phyloP scores from a whole-genome alignment of 2,329 filamentous ascomycete genomes.

The Hymenoscyphus infarciens region DNA sequence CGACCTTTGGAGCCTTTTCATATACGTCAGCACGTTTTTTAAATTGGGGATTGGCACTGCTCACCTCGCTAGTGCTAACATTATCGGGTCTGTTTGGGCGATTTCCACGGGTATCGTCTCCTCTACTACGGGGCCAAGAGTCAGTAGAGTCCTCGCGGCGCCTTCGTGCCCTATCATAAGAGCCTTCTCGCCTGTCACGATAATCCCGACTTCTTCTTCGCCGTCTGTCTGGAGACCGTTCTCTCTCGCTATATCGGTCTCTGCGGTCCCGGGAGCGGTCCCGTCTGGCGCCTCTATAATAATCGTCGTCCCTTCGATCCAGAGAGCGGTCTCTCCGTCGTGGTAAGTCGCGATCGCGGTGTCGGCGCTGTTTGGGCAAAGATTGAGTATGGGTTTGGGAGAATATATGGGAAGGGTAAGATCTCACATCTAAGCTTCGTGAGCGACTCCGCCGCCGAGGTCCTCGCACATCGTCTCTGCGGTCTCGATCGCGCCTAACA shows the following conservation, averaged over 20 bases:
- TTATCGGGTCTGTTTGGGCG: slow-evolving; percentile 47
- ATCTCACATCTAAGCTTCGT: slow-evolving; percentile 59
- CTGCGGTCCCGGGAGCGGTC: slow-evolving; percentile 62
- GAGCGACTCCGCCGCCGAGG: slow-evolving; percentile 56
- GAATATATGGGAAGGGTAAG: slow-evolving; percentile 19
- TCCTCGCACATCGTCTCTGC: slow-evolving; percentile 47
- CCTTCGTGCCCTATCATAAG: slow-evolving; percentile 60
- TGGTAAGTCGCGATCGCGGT: slow-evolving; percentile 57
- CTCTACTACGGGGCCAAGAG: slow-evolving; percentile 62
- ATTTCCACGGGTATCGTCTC: slow-evolving; percentile 60
- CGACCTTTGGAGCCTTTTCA: slow-evolving; percentile 51
- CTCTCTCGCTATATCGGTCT: slow-evolving; percentile 52
- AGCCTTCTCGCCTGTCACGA: slow-evolving; percentile 69
- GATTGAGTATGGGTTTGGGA: slow-evolving; percentile 40
- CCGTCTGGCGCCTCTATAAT: slow-evolving; percentile 57
- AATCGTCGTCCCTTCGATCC: slow-evolving; percentile 64
- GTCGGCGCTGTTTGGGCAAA: slow-evolving; percentile 48
- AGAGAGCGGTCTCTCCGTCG: slow-evolving; percentile 68
- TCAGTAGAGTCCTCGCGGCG: slow-evolving; percentile 70
- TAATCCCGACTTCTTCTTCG: slow-evolving; percentile 62
- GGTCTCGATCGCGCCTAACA: slow-evolving; percentile 44
- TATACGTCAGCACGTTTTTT: slow-evolving; percentile 16
- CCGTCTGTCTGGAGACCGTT: slow-evolving; percentile 55
- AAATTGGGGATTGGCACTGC: slow-evolving; percentile 31
- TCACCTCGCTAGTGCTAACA: slow-evolving; percentile 54